Evolutionary conservation across 1,139 yeast species (phyloP).

Genomic region (Debaryomycetaceae sp.): DNA sequence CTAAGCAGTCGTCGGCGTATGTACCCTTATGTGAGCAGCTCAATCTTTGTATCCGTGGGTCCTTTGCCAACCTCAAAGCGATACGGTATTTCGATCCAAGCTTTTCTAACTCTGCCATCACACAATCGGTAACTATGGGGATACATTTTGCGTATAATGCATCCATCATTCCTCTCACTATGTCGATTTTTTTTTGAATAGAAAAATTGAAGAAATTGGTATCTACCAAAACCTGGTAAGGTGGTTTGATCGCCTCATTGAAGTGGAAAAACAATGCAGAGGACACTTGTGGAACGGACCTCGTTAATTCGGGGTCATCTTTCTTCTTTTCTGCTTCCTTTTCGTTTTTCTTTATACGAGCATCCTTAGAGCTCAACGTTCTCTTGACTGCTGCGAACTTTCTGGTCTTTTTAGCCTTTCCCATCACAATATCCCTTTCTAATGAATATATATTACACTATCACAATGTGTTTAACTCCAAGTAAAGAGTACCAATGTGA

Average conservation of each 20-base stretch:
- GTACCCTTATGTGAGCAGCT: slow-evolving; percentile 93
- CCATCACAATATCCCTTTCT: too few species aligned
- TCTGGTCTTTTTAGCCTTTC: slow-evolving; percentile 92
- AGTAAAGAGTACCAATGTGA: too few species aligned
- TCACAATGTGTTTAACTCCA: too few species aligned
- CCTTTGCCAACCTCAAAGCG: slow-evolving; percentile 88
- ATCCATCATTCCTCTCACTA: slow-evolving; percentile 96
- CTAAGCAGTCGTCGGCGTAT: slow-evolving; percentile 97
- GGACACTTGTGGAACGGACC: slow-evolving; percentile 89
- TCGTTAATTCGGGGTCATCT: slow-evolving; percentile 78
- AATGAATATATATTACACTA: too few species aligned
- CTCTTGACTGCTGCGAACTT: slow-evolving; percentile 93
- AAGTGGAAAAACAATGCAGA: slow-evolving; percentile 94
- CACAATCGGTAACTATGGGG: slow-evolving; percentile 95
- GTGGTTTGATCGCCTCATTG: slow-evolving; percentile 92
- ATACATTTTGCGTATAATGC: slow-evolving; percentile 90
- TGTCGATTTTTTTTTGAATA: slow-evolving; percentile 89
- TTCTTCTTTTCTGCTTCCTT: slow-evolving; percentile 29
- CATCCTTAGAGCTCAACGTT: slow-evolving; percentile 70
- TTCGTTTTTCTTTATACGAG: slow-evolving; percentile 44
- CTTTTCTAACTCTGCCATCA: slow-evolving; percentile 95
- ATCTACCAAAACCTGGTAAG: slow-evolving; percentile 92
- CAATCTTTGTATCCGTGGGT: slow-evolving; percentile 83
- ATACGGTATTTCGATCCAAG: slow-evolving; percentile 92
- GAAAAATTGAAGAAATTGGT: slow-evolving; percentile 95